phyloP scores from a whole-genome alignment of 148 eudicot genomes.

The Spergularia marina region DNA sequence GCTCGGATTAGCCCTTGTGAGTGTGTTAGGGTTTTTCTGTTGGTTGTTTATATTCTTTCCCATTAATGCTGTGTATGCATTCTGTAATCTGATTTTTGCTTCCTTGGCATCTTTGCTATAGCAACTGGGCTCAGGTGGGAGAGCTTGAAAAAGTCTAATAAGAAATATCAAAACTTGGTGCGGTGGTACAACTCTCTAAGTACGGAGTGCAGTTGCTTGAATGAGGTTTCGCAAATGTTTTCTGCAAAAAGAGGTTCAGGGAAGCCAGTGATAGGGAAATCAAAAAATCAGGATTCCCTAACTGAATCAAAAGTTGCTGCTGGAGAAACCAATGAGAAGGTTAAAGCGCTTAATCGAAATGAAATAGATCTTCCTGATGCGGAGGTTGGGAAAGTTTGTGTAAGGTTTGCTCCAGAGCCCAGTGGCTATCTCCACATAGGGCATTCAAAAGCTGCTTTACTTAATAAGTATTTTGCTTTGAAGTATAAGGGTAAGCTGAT shows the following conservation, averaged over 20 bases:
- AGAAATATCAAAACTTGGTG: slow-evolving; percentile 74
- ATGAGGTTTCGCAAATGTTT: slow-evolving; percentile 42
- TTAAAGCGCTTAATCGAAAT: slow-evolving; percentile 37
- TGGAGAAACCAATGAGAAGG: slow-evolving; percentile 40
- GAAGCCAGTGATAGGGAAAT: slow-evolving; percentile 42
- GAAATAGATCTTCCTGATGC: slow-evolving; percentile 92
- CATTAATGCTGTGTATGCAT: background rate
- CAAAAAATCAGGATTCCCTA: slow-evolving; percentile 53
- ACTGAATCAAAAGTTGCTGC: slow-evolving; percentile 34
- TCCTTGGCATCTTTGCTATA: slow-evolving; percentile 23
- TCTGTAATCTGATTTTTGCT: background rate
- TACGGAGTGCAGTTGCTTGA: slow-evolving; percentile 47
- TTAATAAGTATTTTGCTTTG: slow-evolving; percentile 88
- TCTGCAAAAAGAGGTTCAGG: slow-evolving; percentile 54
- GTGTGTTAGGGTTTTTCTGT: too few species aligned
- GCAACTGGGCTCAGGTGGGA: slow-evolving; percentile 91
- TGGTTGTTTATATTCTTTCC: background rate
- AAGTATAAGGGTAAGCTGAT: slow-evolving; percentile 75
- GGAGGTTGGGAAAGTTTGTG: slow-evolving; percentile 72
- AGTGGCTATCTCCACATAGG: slow-evolving; percentile 98
- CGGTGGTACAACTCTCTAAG: slow-evolving; percentile 78
- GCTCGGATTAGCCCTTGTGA: too few species aligned
- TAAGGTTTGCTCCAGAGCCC: slow-evolving; percentile 97
- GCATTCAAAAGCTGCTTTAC: slow-evolving; percentile 86
- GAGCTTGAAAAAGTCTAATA: slow-evolving; percentile 81